These are phyloP conservation scores for Clarireedia sp. DNA, from an alignment of 2,329 filamentous ascomycete species.

Conservation along the genomic window DNA sequence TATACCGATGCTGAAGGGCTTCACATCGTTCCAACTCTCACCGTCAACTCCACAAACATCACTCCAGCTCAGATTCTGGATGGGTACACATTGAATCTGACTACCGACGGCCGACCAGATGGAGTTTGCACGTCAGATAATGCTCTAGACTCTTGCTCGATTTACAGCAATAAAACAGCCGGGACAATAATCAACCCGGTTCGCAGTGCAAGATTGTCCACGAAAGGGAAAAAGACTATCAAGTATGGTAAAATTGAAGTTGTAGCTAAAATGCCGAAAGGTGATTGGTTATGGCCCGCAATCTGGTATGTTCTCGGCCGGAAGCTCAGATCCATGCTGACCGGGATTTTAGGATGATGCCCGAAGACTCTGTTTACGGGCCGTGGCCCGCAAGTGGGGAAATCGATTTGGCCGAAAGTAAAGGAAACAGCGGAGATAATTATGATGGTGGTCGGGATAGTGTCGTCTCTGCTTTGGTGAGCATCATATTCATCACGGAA, in stretches of 20 bases:
- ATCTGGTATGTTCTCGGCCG: conserved; percentile 24
- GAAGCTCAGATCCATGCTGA: background rate
- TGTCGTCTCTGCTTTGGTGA: conserved; percentile 39
- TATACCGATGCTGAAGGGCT: conserved; percentile 42
- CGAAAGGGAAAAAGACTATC: conserved; percentile 39
- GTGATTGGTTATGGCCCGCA: conserved; percentile 48
- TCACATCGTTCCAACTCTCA: conserved; percentile 48
- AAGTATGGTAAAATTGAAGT: conserved; percentile 46
- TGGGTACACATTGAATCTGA: conserved; percentile 39
- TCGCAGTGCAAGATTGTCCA: conserved; percentile 41
- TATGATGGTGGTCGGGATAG: conserved; percentile 35
- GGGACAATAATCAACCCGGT: conserved; percentile 43
- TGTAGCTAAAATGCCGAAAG: conserved; percentile 42
- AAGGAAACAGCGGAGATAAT: conserved; percentile 39
- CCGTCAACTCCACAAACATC: conserved; percentile 34
- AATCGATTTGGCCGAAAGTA: conserved; percentile 44
- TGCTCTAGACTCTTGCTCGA: conserved; percentile 32
- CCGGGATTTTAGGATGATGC: conserved; percentile 38
- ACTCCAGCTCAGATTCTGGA: conserved; percentile 33
- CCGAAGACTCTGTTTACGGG: conserved; percentile 39
- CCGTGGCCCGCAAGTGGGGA: conserved; percentile 44
- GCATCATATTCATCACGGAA: background rate
- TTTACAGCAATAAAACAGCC: conserved; percentile 34
- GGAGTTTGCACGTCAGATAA: conserved; percentile 36
- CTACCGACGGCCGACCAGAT: conserved; percentile 22